Evolutionary conservation across 208 protist species (phyloP), one percentile per base, ranked within the genome.

Genomic region (Trypanosomatidae sp.): DNA sequence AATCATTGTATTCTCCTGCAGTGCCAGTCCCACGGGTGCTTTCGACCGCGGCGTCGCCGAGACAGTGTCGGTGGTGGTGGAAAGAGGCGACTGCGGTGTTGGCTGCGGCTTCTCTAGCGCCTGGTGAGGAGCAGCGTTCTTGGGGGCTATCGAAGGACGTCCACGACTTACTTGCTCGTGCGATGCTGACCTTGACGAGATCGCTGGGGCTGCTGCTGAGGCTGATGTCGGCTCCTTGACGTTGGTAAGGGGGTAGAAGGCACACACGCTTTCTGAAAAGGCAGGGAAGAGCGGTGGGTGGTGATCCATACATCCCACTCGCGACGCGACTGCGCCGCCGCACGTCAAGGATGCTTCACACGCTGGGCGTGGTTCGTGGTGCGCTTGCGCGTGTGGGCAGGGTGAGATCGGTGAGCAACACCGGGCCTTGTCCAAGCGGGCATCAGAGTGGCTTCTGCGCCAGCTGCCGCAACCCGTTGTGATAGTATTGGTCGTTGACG

Each of bases 211-310:
- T 28, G 60, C 8, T 46, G 52, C 64, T 25, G 55, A 5, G 17
- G 39, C 41, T 15, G 55, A 36, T 9, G 39, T 28, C 44, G 49
- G 5, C 12, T 44, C 55, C 44, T 62, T 52, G 69, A 41, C 19
- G 62, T 15, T 66, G 5, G 74, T 69, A 56, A 73, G 62, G 33
- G 74, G 67, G 74, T 41, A 55, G 49, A 73, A 22, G 59, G 67
- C 58, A n/a, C 60, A 69, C 9, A 69, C 50, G 67, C 66, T 36
- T 15, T 66, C 67, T 33, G 60, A 17, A 46, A 65, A 30, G 19
- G 33, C 39, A 65, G 41, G 43, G 44, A 68, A 50, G 44, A 15
- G 44, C 5, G 46, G 15, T 13, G 64, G 13, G 64, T 53, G 2
- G 19, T 47, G 19, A 28, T 53, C 7, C 46, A 10, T 22, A 25